Base-by-base conservation (phyloP, 2,329 filamentous ascomycete genomes). In the Penicillium olsonii region DNA sequence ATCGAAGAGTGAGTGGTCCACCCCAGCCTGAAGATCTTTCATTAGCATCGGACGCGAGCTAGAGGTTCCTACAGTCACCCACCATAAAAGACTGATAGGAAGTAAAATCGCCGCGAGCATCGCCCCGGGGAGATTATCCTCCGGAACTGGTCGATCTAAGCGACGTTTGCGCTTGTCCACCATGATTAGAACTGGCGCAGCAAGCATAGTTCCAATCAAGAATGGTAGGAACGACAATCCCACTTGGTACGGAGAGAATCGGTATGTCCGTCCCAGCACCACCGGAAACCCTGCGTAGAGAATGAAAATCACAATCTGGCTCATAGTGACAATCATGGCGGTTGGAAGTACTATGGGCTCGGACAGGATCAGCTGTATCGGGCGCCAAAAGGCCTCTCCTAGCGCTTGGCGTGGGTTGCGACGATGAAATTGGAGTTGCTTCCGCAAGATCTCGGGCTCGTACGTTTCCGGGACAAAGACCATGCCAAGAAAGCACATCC, bases 401-500 rank as follows among this genome's bases (percentile, higher is more conserved):
- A 38, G 17, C 37, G 37, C 33, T 24, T 38, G 4, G 17, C 37
- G 15, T n/a, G 18, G 7, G 20, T 38, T 3, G 37, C 37, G 8
- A 6, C 37, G 15, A 5, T 15, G 9, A 20, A 38, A 17, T 17
- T 38, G 17, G 11, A 38, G 37, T 8, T 10, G 14, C 8, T 20
- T 38, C 11, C 37, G 15, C 2, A 20, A 17, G 37, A 44, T 37
- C 18, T 44, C 42, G n/a, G 29, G 15, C 14, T 35, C 15, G 19
- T 22, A 44, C 3, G 42, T 44, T 31, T 44, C 29, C 15, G 31
- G 42, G 4, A 35, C 33, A 17, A 34, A 37, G 4, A 37, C 12
- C 42, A 44, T 44, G 17, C 29, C 27, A 7, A 34, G 26, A 35
- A 34, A 34, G n/a, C 41, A 44, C n/a, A n/a, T 15, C 31, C 42